Percentiles rank a stretch among this genome's conserved stretches.
Conservation (phyloP, 2,329 filamentous ascomycete species). For the Paramyrothecium sp. region DNA sequence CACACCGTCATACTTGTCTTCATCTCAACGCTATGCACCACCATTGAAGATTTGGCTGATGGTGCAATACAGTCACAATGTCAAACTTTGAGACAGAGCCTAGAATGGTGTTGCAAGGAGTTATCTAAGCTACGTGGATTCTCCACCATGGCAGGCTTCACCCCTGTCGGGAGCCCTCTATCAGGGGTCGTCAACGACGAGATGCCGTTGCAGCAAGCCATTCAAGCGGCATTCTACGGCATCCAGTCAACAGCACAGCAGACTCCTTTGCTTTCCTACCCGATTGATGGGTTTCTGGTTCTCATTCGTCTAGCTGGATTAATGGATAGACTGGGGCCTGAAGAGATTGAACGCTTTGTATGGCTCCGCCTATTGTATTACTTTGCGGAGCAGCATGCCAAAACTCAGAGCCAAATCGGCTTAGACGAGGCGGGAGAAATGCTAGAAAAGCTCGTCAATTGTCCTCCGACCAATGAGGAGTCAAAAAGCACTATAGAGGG, state of each 20-base stretch:
- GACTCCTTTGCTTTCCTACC: not conserved
- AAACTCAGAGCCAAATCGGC: not conserved
- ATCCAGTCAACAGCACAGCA: not conserved
- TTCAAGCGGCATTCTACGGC: not conserved
- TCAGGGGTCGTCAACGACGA: not conserved
- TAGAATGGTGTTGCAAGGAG: not conserved
- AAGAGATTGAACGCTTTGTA: not conserved
- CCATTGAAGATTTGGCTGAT: not conserved
- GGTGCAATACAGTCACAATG: not conserved
- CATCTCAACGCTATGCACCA: not conserved
- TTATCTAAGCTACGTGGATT: not conserved
- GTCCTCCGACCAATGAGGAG: not conserved
- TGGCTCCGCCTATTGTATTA: not conserved
- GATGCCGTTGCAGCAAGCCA: not conserved
- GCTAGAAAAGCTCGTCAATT: not conserved
- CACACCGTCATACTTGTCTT: not conserved
- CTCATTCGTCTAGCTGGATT: not conserved
- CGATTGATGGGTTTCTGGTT: not conserved
- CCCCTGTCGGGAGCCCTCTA: not conserved
- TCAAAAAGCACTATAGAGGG: not conserved
- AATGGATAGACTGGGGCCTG: not conserved
- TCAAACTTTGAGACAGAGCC: not conserved
- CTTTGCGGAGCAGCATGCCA: not conserved
- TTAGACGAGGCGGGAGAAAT: not conserved
- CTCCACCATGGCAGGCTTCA: not conserved